A percentile compares a stretch with the other conserved stretches of the same genome.
phyloP scores from a whole-genome alignment of 192 early-diverging fungal genomes.

The Entrophospora sp. region DNA sequence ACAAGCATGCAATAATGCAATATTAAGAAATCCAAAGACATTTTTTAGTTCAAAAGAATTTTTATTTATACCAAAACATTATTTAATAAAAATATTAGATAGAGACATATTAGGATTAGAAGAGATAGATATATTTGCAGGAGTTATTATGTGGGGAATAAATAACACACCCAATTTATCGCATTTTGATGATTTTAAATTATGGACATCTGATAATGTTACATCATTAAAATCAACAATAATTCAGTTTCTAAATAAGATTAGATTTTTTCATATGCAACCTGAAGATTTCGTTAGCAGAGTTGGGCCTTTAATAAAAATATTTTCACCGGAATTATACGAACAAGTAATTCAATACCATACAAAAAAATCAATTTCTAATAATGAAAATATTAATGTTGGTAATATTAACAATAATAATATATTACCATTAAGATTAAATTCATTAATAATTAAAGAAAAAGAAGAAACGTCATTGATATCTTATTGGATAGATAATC shows the following conservation, averaged over 20 bases:
- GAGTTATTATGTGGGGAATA: constrained; percentile 4
- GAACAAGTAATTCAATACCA: not conserved
- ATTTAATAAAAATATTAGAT: not conserved
- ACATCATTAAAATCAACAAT: not conserved
- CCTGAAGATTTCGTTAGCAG: not conserved
- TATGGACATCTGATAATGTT: not conserved
- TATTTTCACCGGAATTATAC: not conserved
- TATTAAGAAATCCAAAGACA: not conserved
- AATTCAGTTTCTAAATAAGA: not conserved
- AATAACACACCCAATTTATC: not conserved
- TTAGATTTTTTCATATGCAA: not conserved
- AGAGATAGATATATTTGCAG: constrained; percentile 5
- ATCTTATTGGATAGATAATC: constrained; percentile 1
- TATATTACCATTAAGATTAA: not conserved
- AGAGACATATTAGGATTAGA: constrained; percentile 4
- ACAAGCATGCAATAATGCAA: not conserved
- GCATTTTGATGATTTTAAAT: not conserved
- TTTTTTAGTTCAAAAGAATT: constrained; percentile 7
- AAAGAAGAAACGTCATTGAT: not conserved
- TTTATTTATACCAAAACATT: not conserved
- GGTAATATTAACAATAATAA: too few relatives aligned
- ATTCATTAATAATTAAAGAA: not conserved
- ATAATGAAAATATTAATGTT: too few relatives aligned
- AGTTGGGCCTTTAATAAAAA: not conserved
- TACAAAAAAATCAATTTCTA: not conserved